Base-by-base conservation (phyloP, 2,329 filamentous ascomycete species). In the Colletotrichum eleusines region DNA sequence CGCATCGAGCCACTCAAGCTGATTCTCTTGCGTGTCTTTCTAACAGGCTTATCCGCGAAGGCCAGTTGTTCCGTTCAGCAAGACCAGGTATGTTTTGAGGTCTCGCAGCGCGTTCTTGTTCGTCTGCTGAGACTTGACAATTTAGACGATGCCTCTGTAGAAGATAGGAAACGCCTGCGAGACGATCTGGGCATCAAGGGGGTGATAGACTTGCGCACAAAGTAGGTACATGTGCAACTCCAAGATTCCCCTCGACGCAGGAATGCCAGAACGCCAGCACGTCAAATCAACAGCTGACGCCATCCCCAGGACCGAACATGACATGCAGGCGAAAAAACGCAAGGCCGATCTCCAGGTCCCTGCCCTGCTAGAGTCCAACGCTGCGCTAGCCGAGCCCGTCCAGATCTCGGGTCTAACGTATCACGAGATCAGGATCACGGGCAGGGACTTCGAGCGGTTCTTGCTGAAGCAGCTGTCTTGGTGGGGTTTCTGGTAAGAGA, bases 151-250 rank as follows among this genome's bases (percentile, higher is more conserved):
- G 92, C 93, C 44, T 91, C 92, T 0, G 76, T 84, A 26, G 78
- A 84, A 44, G 94, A 97, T 80, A 87, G 88, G 66, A 78, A 83
- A 42, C 81, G 84, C 40, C 84, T 97, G 14, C 80, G 83, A 12
- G 80, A 89, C 9, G 85, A 89, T 40, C 86, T 91, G 74, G 85
- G 87, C 28, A 88, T 97, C 73, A 88, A 86, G 74, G 93, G 90
- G 2, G 88, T 97, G 50, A 87, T 97, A 71, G 94, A 97, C 81
- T 83, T 97, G 14, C 88, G 94, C 66, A 93, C 94, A 72, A 89
- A 91, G 89, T 93, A 85, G 71, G 80, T 64, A 44, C 60, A 31
- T 48, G 53, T 31, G 31, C 46, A 46, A 66, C 28, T 35, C 38
- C 42, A 35, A 44, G 18, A 44, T n/a, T 28, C 26, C 40, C 20